Conservation (phyloP, 306 rosid species). For the Vigna trinervia region DNA sequence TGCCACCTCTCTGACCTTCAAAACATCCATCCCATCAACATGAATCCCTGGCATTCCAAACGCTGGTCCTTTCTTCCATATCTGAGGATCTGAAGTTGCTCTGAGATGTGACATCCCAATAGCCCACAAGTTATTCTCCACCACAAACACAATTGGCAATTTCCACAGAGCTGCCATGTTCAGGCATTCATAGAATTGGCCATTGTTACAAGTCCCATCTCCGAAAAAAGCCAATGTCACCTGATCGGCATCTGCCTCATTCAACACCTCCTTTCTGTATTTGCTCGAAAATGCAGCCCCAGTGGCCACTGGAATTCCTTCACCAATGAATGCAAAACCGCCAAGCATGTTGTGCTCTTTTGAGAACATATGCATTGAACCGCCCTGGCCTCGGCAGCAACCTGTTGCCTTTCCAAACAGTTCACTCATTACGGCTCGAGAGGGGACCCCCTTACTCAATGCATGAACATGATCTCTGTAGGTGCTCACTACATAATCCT, state of each 20-base stretch:
- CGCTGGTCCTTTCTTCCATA: constrained; percentile 99
- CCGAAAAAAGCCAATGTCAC: constrained; percentile 93
- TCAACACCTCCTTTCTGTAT: constrained; percentile 86
- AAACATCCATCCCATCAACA: constrained; percentile 99
- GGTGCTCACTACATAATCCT: constrained; percentile 88
- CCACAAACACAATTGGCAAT: constrained; percentile 93
- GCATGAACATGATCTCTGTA: constrained; percentile 99
- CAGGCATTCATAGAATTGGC: constrained; percentile 96
- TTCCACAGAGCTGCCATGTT: constrained; percentile 99
- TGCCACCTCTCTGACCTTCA: constrained; percentile 98
- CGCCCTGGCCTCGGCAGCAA: constrained; percentile 98
- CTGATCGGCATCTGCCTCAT: constrained; percentile 70
- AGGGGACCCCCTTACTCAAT: constrained; percentile 91
- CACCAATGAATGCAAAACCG: constrained; percentile 98
- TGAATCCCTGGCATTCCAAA: constrained; percentile 99
- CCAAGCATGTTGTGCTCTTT: constrained; percentile 88
- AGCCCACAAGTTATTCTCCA: constrained; percentile 99
- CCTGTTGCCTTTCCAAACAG: constrained; percentile 98
- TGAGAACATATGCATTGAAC: constrained; percentile 99
- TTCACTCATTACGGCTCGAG: constrained; percentile 96
- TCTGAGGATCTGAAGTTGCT: constrained; percentile 96
- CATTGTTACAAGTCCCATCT: constrained; percentile 95
- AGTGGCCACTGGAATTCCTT: constrained; percentile 96
- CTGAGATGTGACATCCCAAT: constrained; percentile 98
- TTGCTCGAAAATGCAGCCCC: constrained; percentile 92